phyloP scores from a whole-genome alignment of 164 flowering plant species.

The Vitis cinerea region DNA sequence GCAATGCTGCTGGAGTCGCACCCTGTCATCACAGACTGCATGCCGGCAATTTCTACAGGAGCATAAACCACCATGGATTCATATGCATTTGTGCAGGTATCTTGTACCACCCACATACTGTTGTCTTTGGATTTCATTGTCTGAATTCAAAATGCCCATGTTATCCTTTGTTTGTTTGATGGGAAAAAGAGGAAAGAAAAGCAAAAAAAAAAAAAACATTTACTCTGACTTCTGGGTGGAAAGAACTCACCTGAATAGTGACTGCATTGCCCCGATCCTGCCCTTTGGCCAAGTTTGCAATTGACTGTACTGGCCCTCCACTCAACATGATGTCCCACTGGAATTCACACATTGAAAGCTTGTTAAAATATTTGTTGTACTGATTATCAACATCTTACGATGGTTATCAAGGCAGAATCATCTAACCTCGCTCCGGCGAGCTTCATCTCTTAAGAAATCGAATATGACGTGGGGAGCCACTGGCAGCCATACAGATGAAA shows the following conservation, averaged over 20 bases:
- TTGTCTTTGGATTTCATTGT: conserved; percentile 63
- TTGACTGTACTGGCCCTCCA: conserved; percentile 58
- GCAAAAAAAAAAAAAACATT: no score
- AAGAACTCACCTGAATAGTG: conserved; percentile 63
- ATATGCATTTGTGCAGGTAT: conserved; percentile 71
- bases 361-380: no score
- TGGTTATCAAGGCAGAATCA: not conserved
- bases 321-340: conserved; percentile 90
- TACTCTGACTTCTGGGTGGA: not conserved
- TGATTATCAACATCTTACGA: no score
- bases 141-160: conserved; percentile 30
- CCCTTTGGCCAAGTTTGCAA: conserved; percentile 84
- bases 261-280: conserved; percentile 92
- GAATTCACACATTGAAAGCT: not conserved
- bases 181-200: not conserved
- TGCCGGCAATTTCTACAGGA: conserved; percentile 61
- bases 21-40: conserved; percentile 88
- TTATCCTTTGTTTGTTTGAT: not conserved
- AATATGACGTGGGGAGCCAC: conserved; percentile 63
- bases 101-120: conserved; percentile 79
- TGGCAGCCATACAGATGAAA: conserved; percentile 87
- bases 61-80: conserved; percentile 89
- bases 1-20: conserved; percentile 80
- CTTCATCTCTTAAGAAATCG: conserved; percentile 81
- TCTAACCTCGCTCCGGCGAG: conserved; percentile 70